These are phyloP conservation scores for Pseudocercospora musae DNA, from an alignment of 2,329 filamentous ascomycete species.

Conservation along the genomic window DNA sequence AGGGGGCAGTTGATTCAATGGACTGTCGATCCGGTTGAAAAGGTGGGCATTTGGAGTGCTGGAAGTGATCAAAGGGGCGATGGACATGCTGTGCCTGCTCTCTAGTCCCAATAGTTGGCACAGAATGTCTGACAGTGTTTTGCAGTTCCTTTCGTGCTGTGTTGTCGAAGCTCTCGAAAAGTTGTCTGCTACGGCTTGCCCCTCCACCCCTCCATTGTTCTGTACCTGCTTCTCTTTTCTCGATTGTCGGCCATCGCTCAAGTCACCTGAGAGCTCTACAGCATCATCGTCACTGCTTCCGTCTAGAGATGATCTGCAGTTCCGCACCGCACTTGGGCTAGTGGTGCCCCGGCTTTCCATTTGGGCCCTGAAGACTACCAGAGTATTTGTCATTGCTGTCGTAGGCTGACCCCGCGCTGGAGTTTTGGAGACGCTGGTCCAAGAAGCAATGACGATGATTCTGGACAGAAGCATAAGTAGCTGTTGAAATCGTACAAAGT, in stretches of 20 bases:
- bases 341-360: background rate
- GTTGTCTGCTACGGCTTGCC: background rate
- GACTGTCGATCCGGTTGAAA: slow-evolving; percentile 65
- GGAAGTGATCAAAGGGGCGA: slow-evolving; percentile 88
- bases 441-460: background rate
- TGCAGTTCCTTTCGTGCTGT: background rate
- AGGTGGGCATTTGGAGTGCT: slow-evolving; percentile 73
- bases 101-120: background rate
- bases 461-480: background rate
- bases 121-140: too few relatives aligned
- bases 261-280: background rate
- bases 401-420: background rate
- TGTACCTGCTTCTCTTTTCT: background rate
- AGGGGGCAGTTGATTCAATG: slow-evolving; percentile 81
- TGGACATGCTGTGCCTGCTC: slow-evolving; percentile 59
- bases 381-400: background rate
- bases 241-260: background rate
- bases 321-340: background rate
- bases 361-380: background rate
- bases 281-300: background rate
- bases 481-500: background rate
- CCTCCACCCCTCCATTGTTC: background rate
- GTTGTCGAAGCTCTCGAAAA: background rate
- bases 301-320: background rate
- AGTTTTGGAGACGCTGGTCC: background rate